A percentile compares a stretch with the other conserved stretches of the same genome.
Evolutionary conservation across 306 rosid genomes (phyloP).

Genomic region (Morella rubra): DNA sequence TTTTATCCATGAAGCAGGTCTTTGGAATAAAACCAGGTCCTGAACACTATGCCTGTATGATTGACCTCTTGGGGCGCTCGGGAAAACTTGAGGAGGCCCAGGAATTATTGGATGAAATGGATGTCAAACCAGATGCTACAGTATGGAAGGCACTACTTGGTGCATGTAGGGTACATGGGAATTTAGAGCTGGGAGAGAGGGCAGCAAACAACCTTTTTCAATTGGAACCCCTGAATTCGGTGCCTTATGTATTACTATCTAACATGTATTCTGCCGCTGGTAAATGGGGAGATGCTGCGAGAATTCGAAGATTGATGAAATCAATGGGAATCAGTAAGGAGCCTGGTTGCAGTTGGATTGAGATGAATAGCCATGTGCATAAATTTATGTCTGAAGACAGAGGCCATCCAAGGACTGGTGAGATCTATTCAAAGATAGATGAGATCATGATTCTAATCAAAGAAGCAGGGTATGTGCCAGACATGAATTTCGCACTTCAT

Average conservation of each 20-base stretch:
- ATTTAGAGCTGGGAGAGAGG: constrained; percentile 72
- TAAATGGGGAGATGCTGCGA: constrained; percentile 73
- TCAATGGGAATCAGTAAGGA: constrained; percentile 76
- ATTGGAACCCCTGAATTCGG: constrained; percentile 62
- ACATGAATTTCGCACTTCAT: constrained; percentile 71
- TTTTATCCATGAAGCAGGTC: constrained; percentile 60
- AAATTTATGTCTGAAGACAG: constrained; percentile 79
- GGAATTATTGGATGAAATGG: constrained; percentile 60
- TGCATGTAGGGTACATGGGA: constrained; percentile 79
- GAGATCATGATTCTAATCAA: constrained; percentile 59
- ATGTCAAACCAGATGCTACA: constrained; percentile 72
- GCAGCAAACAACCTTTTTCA: constrained; percentile 68
- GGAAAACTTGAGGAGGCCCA: constrained; percentile 69
- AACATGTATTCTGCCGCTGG: constrained; percentile 71
- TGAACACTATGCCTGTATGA: constrained; percentile 88
- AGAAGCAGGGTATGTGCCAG: constrained; percentile 77
- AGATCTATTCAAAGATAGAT: constrained; percentile 67
- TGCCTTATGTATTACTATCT: constrained; percentile 75
- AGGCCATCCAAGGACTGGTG: constrained; percentile 61
- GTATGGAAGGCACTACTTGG: constrained; percentile 93
- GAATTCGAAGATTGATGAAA: constrained; percentile 69
- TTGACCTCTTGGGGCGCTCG: constrained; percentile 80
- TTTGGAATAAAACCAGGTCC: constrained; percentile 78
- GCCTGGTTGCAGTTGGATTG: constrained; percentile 90
- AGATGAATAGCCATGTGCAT: constrained; percentile 60